Evolutionary conservation across 2,329 filamentous ascomycete species (phyloP).

Genomic region (Cladophialophora carrionii): DNA sequence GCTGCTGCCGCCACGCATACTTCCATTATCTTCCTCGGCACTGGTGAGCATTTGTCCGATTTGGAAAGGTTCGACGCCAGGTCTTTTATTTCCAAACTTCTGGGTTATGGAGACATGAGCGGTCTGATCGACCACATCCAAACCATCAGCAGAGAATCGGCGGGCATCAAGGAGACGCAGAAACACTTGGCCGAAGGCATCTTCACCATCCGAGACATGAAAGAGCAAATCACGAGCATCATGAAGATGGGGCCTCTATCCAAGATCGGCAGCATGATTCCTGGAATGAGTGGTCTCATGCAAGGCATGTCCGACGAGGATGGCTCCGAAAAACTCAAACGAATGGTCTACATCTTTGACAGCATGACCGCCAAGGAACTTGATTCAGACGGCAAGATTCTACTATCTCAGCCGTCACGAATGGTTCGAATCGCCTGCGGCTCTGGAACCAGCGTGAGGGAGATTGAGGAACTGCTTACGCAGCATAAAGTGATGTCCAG

Average conservation of each 20-base stretch:
- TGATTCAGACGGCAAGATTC: conserved; percentile 91
- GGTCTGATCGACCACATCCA: conserved; percentile 96
- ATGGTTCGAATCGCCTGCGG: conserved; percentile 91
- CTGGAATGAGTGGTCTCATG: conserved; percentile 90
- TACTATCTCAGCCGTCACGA: conserved; percentile 86
- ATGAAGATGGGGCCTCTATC: conserved; percentile 99
- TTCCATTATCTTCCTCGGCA: conserved; percentile 96
- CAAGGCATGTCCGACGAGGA: conserved; percentile 92
- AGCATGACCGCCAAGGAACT: conserved; percentile 97
- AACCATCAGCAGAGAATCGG: conserved; percentile 86
- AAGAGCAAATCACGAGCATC: conserved; percentile 94
- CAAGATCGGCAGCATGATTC: conserved; percentile 99
- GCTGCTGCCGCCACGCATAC: conserved; percentile 95
- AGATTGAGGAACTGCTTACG: conserved; percentile 95
- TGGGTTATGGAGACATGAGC: conserved; percentile 97
- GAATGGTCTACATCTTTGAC: conserved; percentile 99
- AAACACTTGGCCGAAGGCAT: conserved; percentile 98
- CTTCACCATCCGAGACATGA: conserved; percentile 90
- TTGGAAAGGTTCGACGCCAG: conserved; percentile 90
- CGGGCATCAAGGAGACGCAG: conserved; percentile 84
- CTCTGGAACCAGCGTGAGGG: conserved; percentile 84
- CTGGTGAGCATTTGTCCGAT: conserved; percentile 95
- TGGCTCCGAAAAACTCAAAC: conserved; percentile 86
- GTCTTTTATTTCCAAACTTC: conserved; percentile 87
- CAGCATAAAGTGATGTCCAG: conserved; percentile 98